Percentiles rank a stretch among this genome's conserved stretches.
phyloP scores from a whole-genome alignment of 1,284 basidiomycete genomes.

The Neolentinus lepideus region DNA sequence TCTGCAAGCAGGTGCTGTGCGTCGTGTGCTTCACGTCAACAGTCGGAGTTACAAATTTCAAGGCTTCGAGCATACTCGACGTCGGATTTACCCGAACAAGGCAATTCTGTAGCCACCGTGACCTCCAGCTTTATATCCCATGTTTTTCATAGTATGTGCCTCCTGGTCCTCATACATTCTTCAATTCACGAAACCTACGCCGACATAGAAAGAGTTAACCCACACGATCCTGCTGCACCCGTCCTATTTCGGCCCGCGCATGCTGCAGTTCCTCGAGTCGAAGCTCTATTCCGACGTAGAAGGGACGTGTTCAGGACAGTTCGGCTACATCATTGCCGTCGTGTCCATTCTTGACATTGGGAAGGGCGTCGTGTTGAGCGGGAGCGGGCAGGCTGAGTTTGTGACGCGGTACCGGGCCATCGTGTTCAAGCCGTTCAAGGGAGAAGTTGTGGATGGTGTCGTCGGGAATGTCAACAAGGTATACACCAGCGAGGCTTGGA shows the following conservation, averaged over 20 bases:
- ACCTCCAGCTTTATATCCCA: conserved; percentile 19
- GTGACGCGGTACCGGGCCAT: conserved; percentile 87
- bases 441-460: conserved; percentile 95
- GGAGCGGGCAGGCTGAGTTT: conserved; percentile 93
- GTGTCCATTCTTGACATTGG: conserved; percentile 86
- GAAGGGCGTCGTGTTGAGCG: conserved; percentile 86
- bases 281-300: conserved; percentile 96
- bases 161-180: neutral
- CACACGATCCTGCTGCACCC: conserved; percentile 96
- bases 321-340: conserved; percentile 97
- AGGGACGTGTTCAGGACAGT: conserved; percentile 93
- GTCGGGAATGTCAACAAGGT: conserved; percentile 97
- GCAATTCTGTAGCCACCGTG: no score
- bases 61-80: no score
- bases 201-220: conserved; percentile 82
- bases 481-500: conserved; percentile 17
- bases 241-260: conserved; percentile 95
- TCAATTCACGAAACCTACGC: conserved; percentile 4
- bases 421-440: conserved; percentile 98
- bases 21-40: no score
- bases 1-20: no score
- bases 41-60: no score
- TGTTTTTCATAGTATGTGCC: conserved; percentile 74
- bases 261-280: conserved; percentile 87
- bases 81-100: no score